Evolutionary conservation across 495 filamentous ascomycete genomes (phyloP), one percentile per base, ranked within the genome.

Genomic region (Podospora bellae-mahoneyi): DNA sequence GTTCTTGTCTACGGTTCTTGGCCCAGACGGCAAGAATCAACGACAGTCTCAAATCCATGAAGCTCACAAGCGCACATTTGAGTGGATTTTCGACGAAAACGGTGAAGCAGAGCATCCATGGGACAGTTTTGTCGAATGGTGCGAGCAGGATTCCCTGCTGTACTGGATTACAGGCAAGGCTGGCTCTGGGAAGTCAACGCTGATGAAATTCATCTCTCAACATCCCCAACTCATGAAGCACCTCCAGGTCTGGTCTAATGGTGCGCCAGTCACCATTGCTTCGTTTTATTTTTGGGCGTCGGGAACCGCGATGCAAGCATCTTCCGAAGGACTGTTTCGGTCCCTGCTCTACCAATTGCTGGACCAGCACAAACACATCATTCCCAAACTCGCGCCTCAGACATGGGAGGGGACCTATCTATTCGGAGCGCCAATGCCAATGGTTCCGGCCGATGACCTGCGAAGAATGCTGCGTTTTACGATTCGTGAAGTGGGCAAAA

Each of bases 101-200:
- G 9, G 0, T 6, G 13, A 48, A 10, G 6, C 7, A 48, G 39
- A 1, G 1, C 23, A 23, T 23, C 23, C 39, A 48, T 61, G 59
- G 59, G 16, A 26, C 16, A 32, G 4, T n/a, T 61, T 61, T 61
- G 20, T 18, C 13, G 19, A 28, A 7, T 61, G 59, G 59, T 18
- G 30, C 5, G 59, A 61, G 5, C 1, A 9, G 5, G 20, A 18
- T 5, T 18, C 20, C 10, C 59, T 32, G 26, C 26, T 61, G 16
- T 61, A 34, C 59, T 34, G 59, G 59, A 61, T 61, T 2, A 34
- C 27, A 13, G 59, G 59, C 2, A 61, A 61, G 10, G 23, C 59
- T 2, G 59, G 59, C 4, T 26, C 59, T 18, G 59, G 59, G 1
- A 61, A 34, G 16, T 61, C 27, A 4, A 61, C 27, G 2, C 16